Evolutionary conservation across 1,139 yeast genomes (phyloP), one percentile per base, ranked within the genome.

Genomic region (Debaryomyces sp.): DNA sequence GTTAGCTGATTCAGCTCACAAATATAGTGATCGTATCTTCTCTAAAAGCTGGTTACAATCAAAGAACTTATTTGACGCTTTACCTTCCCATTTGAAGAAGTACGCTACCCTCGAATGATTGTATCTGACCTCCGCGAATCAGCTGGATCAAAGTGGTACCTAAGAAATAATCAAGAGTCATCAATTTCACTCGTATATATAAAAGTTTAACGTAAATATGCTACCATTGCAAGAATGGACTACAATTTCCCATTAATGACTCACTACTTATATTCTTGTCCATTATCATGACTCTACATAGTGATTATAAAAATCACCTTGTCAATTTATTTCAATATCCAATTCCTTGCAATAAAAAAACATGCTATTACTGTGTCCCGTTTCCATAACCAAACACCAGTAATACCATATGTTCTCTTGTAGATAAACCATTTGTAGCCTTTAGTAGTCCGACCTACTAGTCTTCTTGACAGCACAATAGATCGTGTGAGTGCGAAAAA

Each of bases 1-100:
- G 15, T 73, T 92, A 57, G 88, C 95, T 48, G 97, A 91, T 64
- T 84, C 92, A 24, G 96, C 96, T 30, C 96, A 90, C 65, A 87
- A 92, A 61, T 91, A 91, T 61, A 84, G 90, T 24, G 91, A 87
- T 56, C 75, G 96, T 47, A 73, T 90, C 46, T 92, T 91, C 68
- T 84, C 92, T 54, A 79, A 81, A 63, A 72, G 73, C 49, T 91
- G 97, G 96, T 77, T 91, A 48, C 75, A 87, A 60, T 70, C 80
- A 33, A 91, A 90, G 73, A 80, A 79, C 26, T 75, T 91, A 50
- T 82, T 73, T 60, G 80, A 80, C 30, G 80, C 78, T 18, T 76
- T 91, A 52, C 97, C 97, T 6, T 80, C 81, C 21, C 77, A 86
- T 54, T 78, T 89, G 62, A 78, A 75, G 57, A 87, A 86, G 68